These are phyloP conservation scores for Blumeria hordei DNA, from an alignment of 2,329 filamentous ascomycete species.

Conservation along the genomic window DNA sequence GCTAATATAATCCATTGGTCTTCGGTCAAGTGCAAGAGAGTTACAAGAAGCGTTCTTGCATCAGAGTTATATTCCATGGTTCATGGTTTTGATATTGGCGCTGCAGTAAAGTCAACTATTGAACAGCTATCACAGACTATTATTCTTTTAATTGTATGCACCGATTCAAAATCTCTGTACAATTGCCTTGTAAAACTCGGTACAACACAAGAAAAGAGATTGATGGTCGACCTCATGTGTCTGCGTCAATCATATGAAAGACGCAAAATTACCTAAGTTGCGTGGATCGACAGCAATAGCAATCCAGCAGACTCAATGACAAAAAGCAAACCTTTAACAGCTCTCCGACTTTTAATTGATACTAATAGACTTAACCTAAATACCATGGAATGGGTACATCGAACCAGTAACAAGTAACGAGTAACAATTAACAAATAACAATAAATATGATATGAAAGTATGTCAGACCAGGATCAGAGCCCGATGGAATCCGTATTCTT, in stretches of 20 bases:
- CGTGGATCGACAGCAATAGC: background rate
- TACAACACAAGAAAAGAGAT: background rate
- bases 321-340: background rate
- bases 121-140: background rate
- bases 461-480: no score
- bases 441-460: no score
- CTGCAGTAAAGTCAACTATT: background rate
- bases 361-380: no score
- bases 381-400: no score
- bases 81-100: background rate
- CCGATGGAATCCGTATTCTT: no score
- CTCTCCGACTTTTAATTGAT: no score
- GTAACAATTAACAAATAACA: no score
- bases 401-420: no score
- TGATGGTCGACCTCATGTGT: background rate
- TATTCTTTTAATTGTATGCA: background rate
- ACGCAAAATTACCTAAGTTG: background rate
- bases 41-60: background rate
- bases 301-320: background rate
- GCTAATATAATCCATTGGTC: constrained; percentile 1
- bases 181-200: background rate
- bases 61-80: background rate
- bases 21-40: constrained; percentile 1
- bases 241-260: background rate
- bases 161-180: background rate